Percentiles rank a stretch among this genome's conserved stretches.
These are phyloP conservation scores for Pleurotus djamor DNA, from an alignment of 768 basidiomycete species.

Conservation along the genomic window DNA sequence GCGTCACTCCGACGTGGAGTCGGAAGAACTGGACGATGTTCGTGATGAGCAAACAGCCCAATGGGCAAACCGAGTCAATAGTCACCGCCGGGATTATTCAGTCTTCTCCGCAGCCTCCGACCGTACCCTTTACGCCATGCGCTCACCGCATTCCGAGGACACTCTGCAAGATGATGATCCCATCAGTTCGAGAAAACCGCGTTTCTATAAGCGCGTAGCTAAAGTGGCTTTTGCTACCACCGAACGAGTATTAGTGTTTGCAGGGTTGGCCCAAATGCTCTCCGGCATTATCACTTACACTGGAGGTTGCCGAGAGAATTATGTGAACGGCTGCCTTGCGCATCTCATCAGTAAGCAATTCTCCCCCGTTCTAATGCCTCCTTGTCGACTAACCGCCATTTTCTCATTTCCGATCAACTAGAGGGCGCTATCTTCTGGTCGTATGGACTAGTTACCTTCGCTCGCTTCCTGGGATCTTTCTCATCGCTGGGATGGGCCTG, in stretches of 20 bases:
- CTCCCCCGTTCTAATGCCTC: slow-evolving; percentile 4
- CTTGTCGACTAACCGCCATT: neutral
- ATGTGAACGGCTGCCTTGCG: slow-evolving; percentile 81
- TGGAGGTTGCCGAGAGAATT: slow-evolving; percentile 80
- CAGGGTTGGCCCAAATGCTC: slow-evolving; percentile 64
- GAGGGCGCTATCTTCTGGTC: slow-evolving; percentile 93
- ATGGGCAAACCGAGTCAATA: slow-evolving; percentile 28
- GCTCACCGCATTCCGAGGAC: slow-evolving; percentile 57
- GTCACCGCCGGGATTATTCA: slow-evolving; percentile 39
- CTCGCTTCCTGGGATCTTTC: slow-evolving; percentile 91
- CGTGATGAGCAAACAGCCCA: slow-evolving; percentile 41
- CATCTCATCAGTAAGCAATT: slow-evolving; percentile 77
- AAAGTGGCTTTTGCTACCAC: slow-evolving; percentile 46
- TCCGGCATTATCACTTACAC: slow-evolving; percentile 81
- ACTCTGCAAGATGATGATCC: slow-evolving; percentile 45
- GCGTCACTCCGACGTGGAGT: slow-evolving; percentile 1
- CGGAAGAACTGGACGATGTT: slow-evolving; percentile 16
- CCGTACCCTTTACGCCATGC: slow-evolving; percentile 46
- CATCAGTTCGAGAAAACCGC: slow-evolving; percentile 11
- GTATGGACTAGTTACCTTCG: slow-evolving; percentile 86
- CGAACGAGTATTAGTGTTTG: slow-evolving; percentile 67
- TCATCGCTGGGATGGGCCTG: slow-evolving; percentile 93
- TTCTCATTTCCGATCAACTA: slow-evolving; percentile 23
- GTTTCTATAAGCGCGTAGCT: slow-evolving; percentile 36
- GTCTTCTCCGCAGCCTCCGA: slow-evolving; percentile 46